Conservation (phyloP, 108 stramenopile genomes). For the Schizochytrium sp. region DNA sequence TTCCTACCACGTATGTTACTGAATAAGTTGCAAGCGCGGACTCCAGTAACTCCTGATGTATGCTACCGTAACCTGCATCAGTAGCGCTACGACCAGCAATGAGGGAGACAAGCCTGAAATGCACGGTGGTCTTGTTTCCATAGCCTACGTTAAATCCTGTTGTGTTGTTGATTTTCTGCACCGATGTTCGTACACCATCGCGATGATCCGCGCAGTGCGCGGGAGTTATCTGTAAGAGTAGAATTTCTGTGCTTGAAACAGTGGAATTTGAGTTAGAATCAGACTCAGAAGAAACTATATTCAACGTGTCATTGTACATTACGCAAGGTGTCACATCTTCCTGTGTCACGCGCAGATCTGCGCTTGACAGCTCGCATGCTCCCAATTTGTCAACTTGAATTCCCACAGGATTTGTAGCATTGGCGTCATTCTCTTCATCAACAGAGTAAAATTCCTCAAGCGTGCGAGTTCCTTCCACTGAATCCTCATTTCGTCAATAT, state of each 20-base stretch:
- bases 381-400: neutral
- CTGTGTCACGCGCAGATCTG: neutral
- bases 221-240: slow-evolving; percentile 20
- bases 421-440: too few relatives aligned
- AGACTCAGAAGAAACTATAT: neutral
- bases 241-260: neutral
- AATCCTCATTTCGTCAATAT: too few relatives aligned
- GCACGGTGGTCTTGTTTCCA: slow-evolving; percentile 64
- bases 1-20: slow-evolving; percentile 74
- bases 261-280: neutral
- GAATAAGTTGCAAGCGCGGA: slow-evolving; percentile 63
- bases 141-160: slow-evolving; percentile 74
- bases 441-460: too few relatives aligned
- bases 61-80: slow-evolving; percentile 63
- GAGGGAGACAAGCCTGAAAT: slow-evolving; percentile 74
- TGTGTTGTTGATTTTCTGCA: slow-evolving; percentile 71
- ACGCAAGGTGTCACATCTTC: slow-evolving; percentile 26
- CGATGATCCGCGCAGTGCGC: slow-evolving; percentile 40
- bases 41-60: slow-evolving; percentile 63
- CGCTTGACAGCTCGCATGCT: neutral
- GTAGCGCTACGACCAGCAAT: slow-evolving; percentile 69
- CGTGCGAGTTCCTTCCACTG: too few relatives aligned
- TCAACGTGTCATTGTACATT: slow-evolving; percentile 49
- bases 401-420: too few relatives aligned
- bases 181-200: slow-evolving; percentile 69